Conservation (phyloP, 108 stramenopile genomes). For the Nitzschia sp. region DNA sequence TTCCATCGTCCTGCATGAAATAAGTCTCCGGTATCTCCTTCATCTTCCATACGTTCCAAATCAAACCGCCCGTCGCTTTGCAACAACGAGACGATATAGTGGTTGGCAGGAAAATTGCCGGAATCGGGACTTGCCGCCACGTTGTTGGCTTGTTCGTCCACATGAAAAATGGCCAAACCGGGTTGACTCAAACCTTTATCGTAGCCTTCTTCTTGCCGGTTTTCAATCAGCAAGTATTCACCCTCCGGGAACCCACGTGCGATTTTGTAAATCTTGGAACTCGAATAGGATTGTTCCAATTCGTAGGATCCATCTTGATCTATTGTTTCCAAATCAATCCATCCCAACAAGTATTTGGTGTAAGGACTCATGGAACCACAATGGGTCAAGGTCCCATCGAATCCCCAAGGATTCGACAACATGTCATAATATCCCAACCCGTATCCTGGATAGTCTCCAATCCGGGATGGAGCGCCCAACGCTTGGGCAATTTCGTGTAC, state of each 20-base stretch:
- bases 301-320: constrained; percentile 8
- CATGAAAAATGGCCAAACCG: constrained; percentile 59
- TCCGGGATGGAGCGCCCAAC: constrained; percentile 9
- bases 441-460: constrained; percentile 19
- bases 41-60: constrained; percentile 43
- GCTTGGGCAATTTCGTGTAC: constrained; percentile 32
- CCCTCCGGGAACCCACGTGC: constrained; percentile 37
- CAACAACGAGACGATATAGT: constrained; percentile 64
- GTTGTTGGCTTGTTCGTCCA: constrained; percentile 42
- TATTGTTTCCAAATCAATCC: constrained; percentile 6
- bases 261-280: constrained; percentile 43
- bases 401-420: constrained; percentile 35
- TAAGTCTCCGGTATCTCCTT: constrained; percentile 24
- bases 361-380: constrained; percentile 20
- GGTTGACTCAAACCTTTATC: constrained; percentile 40
- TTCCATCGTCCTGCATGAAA: constrained; percentile 17
- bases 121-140: constrained; percentile 45
- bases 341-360: constrained; percentile 17
- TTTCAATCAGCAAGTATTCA: constrained; percentile 77
- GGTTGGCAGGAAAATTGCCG: constrained; percentile 62
- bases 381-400: constrained; percentile 33
- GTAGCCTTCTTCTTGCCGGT: constrained; percentile 56
- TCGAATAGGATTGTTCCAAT: constrained; percentile 38
- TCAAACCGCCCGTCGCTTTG: constrained; percentile 67
- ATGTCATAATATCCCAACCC: constrained; percentile 37